Percentiles rank a stretch among this genome's conserved stretches.
These are phyloP conservation scores for Rubus idaeus DNA, from an alignment of 306 rosid species.

Conservation along the genomic window DNA sequence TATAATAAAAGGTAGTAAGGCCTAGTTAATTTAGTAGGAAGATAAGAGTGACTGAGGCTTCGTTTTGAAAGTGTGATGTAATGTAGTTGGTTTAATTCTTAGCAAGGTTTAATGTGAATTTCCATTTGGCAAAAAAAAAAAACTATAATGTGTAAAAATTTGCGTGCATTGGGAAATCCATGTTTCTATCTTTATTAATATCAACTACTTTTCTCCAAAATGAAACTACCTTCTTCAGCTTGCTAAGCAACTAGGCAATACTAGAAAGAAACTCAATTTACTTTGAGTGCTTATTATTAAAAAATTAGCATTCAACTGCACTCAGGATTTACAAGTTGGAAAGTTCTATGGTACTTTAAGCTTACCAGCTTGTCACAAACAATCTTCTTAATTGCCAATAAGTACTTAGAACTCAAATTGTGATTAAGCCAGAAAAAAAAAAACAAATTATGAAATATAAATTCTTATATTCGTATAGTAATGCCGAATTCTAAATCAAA, in stretches of 20 bases:
- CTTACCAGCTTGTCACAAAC: neutral
- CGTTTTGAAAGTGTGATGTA: slow-evolving; percentile 31
- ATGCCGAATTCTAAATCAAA: neutral
- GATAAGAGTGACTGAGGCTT: slow-evolving; percentile 22
- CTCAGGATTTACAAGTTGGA: neutral
- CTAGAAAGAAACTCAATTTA: neutral
- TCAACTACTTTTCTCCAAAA: neutral
- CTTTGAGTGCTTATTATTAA: neutral
- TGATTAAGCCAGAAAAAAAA: neutral
- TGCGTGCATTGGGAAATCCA: slow-evolving; percentile 9
- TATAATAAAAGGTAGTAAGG: slow-evolving; percentile 34
- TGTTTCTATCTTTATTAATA: neutral
- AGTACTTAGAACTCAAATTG: neutral
- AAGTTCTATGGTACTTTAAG: no score
- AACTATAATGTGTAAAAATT: slow-evolving; percentile 33
- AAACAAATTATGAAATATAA: neutral
- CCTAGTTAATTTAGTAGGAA: slow-evolving; percentile 12
- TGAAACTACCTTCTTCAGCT: slow-evolving; percentile 4
- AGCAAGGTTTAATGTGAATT: slow-evolving; percentile 31
- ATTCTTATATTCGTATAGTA: neutral
- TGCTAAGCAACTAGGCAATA: neutral
- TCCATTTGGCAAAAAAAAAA: neutral
- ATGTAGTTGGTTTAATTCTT: slow-evolving; percentile 28
- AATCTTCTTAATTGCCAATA: neutral
- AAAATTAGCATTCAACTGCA: neutral